These are phyloP conservation scores for Dictyostelium capitatum DNA, from an alignment of 78 protist genomes.

Conservation along the genomic window DNA sequence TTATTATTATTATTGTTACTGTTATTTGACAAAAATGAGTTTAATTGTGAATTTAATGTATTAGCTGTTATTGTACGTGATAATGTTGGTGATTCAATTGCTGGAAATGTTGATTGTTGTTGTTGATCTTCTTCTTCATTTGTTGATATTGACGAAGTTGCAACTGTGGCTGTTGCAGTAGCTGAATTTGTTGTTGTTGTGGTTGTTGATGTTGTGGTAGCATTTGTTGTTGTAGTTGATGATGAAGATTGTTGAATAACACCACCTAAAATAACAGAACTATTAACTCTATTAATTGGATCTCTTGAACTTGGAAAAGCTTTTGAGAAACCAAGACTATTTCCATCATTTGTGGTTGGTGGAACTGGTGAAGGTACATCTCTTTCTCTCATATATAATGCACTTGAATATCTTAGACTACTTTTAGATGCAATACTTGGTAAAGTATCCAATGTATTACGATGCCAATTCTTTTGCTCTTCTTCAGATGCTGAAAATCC, in stretches of 20 bases:
- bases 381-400: neutral
- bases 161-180: no score
- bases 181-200: constrained; percentile 1
- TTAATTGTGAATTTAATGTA: neutral
- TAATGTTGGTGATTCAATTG: neutral
- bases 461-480: constrained; percentile 23
- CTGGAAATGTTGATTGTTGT: neutral
- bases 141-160: neutral
- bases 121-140: no score
- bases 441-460: neutral
- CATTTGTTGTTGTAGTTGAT: neutral
- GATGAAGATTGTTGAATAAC: neutral
- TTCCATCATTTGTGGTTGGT: neutral
- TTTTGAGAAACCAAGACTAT: neutral
- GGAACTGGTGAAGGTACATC: neutral
- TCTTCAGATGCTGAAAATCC: constrained; percentile 29
- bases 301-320: constrained; percentile 29
- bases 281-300: neutral
- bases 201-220: neutral
- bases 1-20: neutral
- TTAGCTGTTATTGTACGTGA: neutral
- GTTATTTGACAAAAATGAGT: neutral
- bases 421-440: constrained; percentile 5
- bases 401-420: neutral
- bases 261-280: neutral